These are phyloP conservation scores for Candolleomyces aberdarensis DNA, from an alignment of 768 basidiomycete genomes.

Conservation along the genomic window DNA sequence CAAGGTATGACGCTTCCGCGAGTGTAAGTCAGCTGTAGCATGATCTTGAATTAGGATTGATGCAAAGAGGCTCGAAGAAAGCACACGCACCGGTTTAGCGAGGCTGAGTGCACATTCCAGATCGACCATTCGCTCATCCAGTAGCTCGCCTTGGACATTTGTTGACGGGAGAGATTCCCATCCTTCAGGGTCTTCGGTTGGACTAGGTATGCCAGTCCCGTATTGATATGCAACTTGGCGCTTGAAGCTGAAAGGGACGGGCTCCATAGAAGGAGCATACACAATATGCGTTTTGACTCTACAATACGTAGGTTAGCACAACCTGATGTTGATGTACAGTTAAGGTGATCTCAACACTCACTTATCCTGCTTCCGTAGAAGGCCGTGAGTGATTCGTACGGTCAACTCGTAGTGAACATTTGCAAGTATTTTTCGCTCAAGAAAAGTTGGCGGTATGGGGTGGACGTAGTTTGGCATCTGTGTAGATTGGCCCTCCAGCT, in stretches of 20 bases:
- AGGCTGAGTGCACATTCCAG: slow-evolving; percentile 10
- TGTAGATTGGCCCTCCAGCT: not conserved
- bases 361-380: slow-evolving; percentile 23
- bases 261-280: slow-evolving; percentile 22
- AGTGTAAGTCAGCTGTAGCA: not conserved
- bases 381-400: slow-evolving; percentile 22
- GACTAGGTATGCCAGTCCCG: slow-evolving; percentile 19
- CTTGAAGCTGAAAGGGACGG: slow-evolving; percentile 17
- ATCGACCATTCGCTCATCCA: slow-evolving; percentile 16
- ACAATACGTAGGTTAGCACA: not conserved
- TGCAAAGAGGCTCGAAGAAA: not conserved
- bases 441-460: slow-evolving; percentile 20
- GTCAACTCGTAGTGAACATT: slow-evolving; percentile 24
- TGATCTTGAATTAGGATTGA: not conserved
- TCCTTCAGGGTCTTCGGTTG: slow-evolving; percentile 22
- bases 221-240: slow-evolving; percentile 13
- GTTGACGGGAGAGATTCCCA: slow-evolving; percentile 19
- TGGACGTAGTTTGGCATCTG: not conserved
- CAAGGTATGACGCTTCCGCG: not conserved
- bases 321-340: not conserved
- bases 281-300: slow-evolving; percentile 18
- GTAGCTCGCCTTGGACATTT: slow-evolving; percentile 6
- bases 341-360: slow-evolving; percentile 5
- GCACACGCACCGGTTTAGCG: not conserved
- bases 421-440: slow-evolving; percentile 18